phyloP scores from a whole-genome alignment of 441 rosid genomes.

The Pelargonium cotyledonis region DNA sequence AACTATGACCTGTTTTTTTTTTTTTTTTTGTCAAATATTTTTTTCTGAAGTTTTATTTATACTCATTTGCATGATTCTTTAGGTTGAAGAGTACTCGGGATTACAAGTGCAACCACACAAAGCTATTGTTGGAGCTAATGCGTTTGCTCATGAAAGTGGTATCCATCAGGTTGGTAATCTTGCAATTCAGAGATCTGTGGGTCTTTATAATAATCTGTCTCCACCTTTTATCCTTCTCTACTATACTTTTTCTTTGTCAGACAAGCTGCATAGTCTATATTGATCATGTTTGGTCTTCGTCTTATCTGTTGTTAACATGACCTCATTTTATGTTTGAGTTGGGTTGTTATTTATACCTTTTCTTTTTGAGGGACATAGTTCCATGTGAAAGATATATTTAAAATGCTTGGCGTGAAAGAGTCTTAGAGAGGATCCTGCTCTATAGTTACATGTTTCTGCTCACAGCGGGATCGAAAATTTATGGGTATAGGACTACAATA shows the following conservation, averaged over 20 bases:
- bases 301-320: background rate
- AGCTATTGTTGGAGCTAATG: slow-evolving; percentile 91
- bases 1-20: background rate
- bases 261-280: background rate
- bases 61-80: slow-evolving; percentile 19
- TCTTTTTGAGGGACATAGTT: background rate
- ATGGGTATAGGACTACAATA: background rate
- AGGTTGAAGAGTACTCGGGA: slow-evolving; percentile 94
- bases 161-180: slow-evolving; percentile 63
- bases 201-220: background rate
- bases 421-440: no score
- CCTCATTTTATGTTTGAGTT: background rate
- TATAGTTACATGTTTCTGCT: no score
- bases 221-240: no score
- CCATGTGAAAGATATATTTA: background rate
- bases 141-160: slow-evolving; percentile 89
- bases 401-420: no score
- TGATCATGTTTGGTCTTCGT: background rate
- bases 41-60: background rate
- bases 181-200: background rate
- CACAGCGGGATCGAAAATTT: background rate
- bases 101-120: slow-evolving; percentile 89
- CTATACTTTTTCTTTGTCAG: background rate
- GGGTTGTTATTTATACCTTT: background rate
- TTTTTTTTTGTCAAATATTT: slow-evolving; percentile 4